Conservation (phyloP, 768 basidiomycete species). For the Boletus fagicola region DNA sequence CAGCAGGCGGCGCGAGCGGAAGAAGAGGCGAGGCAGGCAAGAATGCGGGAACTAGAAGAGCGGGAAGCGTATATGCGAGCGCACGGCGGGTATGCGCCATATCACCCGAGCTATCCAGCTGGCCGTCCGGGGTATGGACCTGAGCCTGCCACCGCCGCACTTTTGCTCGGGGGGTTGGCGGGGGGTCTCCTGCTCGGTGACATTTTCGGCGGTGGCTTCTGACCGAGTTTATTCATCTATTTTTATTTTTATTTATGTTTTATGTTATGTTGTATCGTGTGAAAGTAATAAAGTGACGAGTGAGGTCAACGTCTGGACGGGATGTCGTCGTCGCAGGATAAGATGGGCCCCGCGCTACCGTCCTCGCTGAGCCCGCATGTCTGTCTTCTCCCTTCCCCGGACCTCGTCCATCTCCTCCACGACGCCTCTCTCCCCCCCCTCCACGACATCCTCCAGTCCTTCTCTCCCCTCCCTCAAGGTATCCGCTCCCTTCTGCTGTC, state of each 20-base stretch:
- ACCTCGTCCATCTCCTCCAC: slow-evolving; percentile 61
- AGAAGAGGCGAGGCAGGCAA: slow-evolving; percentile 17
- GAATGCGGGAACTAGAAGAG: slow-evolving; percentile 24
- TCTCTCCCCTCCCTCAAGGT: slow-evolving; percentile 83
- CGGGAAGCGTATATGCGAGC: slow-evolving; percentile 38
- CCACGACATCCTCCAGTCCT: slow-evolving; percentile 75
- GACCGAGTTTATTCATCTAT: slow-evolving; percentile 19
- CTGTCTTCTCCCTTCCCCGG: slow-evolving; percentile 68
- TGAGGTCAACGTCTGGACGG: background rate
- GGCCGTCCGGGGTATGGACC: background rate
- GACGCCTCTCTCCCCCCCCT: slow-evolving; percentile 64
- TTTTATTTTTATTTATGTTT: slow-evolving; percentile 1
- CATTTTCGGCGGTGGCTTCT: slow-evolving; percentile 40
- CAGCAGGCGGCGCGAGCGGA: slow-evolving; percentile 30
- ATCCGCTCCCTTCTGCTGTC: slow-evolving; percentile 9
- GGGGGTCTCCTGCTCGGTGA: slow-evolving; percentile 52
- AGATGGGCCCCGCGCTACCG: slow-evolving; percentile 58
- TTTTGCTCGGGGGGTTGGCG: slow-evolving; percentile 44
- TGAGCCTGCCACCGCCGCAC: background rate
- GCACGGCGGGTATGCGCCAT: slow-evolving; percentile 32
- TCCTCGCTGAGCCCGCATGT: slow-evolving; percentile 80
- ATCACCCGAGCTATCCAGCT: slow-evolving; percentile 22
- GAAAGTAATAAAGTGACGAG: background rate
- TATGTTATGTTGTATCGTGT: background rate
- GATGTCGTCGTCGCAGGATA: background rate